Conservation (phyloP, 257 asterid species). For the Nicotiana knightiana region DNA sequence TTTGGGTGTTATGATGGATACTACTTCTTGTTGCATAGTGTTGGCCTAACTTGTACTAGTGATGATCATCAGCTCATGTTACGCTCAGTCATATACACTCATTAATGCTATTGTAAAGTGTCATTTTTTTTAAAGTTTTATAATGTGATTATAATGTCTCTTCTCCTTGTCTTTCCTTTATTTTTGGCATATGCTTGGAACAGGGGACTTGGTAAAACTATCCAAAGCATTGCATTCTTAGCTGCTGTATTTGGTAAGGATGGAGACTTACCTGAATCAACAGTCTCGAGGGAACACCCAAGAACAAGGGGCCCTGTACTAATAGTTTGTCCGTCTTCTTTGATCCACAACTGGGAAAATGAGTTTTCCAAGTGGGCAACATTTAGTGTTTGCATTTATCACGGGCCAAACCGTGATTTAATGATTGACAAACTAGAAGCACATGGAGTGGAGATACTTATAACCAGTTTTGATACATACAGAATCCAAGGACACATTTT, state of each 20-base stretch:
- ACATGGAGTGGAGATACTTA: slow-evolving; percentile 55
- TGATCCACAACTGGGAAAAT: slow-evolving; percentile 87
- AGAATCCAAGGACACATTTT: slow-evolving; percentile 70
- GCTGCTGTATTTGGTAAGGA: slow-evolving; percentile 80
- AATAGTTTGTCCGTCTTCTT: slow-evolving; percentile 81
- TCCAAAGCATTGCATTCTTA: slow-evolving; percentile 87
- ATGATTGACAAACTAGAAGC: slow-evolving; percentile 62
- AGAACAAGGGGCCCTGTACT: slow-evolving; percentile 60
- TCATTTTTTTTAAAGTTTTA: not conserved
- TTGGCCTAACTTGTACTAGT: not conserved
- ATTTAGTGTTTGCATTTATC: slow-evolving; percentile 68
- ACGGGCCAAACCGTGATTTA: slow-evolving; percentile 81
- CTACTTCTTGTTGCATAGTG: not conserved
- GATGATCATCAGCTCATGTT: not conserved
- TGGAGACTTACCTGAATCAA: slow-evolving; percentile 34
- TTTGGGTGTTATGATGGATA: slow-evolving; percentile 7
- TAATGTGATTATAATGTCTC: not conserved
- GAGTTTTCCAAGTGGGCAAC: slow-evolving; percentile 92
- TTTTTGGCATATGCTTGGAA: slow-evolving; percentile 10
- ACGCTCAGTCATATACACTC: not conserved
- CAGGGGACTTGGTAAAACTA: slow-evolving; percentile 99
- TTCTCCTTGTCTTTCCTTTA: not conserved
- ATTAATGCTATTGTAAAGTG: not conserved
- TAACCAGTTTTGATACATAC: slow-evolving; percentile 90
- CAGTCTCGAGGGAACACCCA: slow-evolving; percentile 14